These are phyloP conservation scores for Suhomyces maxii DNA, from an alignment of 1,139 yeast species.

Conservation along the genomic window DNA sequence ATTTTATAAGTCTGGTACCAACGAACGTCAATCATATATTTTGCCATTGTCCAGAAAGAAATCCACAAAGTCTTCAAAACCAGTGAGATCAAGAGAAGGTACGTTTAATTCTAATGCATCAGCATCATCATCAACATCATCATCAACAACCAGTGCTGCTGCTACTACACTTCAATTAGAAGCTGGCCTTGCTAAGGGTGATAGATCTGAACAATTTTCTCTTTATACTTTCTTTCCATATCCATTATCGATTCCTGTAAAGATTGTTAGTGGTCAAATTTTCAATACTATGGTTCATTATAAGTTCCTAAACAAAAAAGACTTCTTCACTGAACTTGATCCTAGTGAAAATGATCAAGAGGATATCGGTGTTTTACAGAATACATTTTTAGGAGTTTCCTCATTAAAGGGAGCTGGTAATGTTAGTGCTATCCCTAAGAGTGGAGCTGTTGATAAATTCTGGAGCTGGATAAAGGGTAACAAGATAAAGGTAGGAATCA, in stretches of 20 bases:
- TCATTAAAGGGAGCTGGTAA: constrained; percentile 42
- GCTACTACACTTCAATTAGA: constrained; percentile 26
- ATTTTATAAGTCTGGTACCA: constrained; percentile 41
- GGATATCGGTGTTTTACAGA: constrained; percentile 32
- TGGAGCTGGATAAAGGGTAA: constrained; percentile 29
- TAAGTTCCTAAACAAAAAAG: constrained; percentile 27
- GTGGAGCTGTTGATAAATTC: constrained; percentile 21
- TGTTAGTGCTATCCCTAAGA: constrained; percentile 30
- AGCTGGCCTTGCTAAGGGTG: constrained; percentile 30
- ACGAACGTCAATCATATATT: constrained; percentile 44
- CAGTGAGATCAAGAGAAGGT: constrained; percentile 9
- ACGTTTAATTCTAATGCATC: constrained; percentile 1
- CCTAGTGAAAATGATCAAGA: constrained; percentile 24
- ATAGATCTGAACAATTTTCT: constrained; percentile 44
- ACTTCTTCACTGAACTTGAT: constrained; percentile 28
- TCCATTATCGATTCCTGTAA: constrained; percentile 36
- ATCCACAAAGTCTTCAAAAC: constrained; percentile 19
- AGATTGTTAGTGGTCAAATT: constrained; percentile 17
- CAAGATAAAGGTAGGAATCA: constrained; percentile 16
- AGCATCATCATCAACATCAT: constrained; percentile 1
- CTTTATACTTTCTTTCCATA: constrained; percentile 46
- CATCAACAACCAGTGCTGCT: background rate
- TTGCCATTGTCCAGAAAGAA: constrained; percentile 33
- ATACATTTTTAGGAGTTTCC: constrained; percentile 42
- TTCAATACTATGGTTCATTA: constrained; percentile 24